Conservation (phyloP, 2,329 filamentous ascomycete genomes). For the Verticillium zaregamsianum region DNA sequence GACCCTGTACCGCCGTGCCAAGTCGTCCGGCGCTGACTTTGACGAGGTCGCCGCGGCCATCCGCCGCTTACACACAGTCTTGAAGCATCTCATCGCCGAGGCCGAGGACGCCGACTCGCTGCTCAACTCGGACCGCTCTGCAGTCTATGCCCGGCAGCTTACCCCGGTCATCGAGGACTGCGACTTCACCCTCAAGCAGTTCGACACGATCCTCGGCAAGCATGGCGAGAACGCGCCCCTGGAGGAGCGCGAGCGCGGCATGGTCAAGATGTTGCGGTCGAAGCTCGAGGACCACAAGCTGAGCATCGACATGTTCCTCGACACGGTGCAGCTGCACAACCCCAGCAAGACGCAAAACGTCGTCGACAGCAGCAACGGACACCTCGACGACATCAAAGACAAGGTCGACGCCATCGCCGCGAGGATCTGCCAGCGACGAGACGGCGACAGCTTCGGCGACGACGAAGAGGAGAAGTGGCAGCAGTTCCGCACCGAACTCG, state of each 20-base stretch:
- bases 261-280: constrained; percentile 35
- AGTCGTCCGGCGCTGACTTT: constrained; percentile 44
- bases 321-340: constrained; percentile 51
- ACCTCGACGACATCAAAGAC: constrained; percentile 51
- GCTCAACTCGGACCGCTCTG: constrained; percentile 38
- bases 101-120: constrained; percentile 52
- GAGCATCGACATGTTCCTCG: constrained; percentile 51
- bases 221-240: constrained; percentile 26
- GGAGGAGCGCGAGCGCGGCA: constrained; percentile 31
- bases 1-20: constrained; percentile 50
- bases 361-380: constrained; percentile 26
- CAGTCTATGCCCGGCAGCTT: constrained; percentile 46
- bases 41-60: constrained; percentile 45
- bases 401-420: constrained; percentile 56
- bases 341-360: constrained; percentile 31
- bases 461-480: constrained; percentile 50
- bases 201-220: constrained; percentile 48
- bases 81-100: constrained; percentile 56
- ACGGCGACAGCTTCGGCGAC: constrained; percentile 27
- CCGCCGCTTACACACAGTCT: constrained; percentile 47
- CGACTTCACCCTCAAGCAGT: constrained; percentile 49
- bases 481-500: constrained; percentile 53
- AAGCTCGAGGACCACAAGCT: constrained; percentile 49
- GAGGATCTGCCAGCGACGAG: constrained; percentile 40
- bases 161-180: constrained; percentile 50